Conservation (phyloP, 78 protist genomes). For the Pelomyxa schiedti region DNA sequence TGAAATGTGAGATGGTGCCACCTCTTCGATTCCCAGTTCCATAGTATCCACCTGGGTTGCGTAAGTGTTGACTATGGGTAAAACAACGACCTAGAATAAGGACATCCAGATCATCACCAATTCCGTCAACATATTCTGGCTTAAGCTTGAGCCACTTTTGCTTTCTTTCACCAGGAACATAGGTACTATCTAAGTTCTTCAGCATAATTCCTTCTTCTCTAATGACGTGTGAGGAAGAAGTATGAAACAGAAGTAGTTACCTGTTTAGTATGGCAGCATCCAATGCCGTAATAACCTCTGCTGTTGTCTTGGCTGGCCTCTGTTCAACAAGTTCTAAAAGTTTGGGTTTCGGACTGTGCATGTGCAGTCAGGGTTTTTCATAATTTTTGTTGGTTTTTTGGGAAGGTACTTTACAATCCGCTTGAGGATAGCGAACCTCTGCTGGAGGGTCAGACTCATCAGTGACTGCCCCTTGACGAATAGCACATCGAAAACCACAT, state of each 20-base stretch:
- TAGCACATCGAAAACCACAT: constrained; percentile 65
- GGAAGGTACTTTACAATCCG: constrained; percentile 7
- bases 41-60: too few species aligned
- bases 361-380: background rate
- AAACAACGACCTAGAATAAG: constrained; percentile 73
- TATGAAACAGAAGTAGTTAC: background rate
- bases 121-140: constrained; percentile 70
- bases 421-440: constrained; percentile 18
- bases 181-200: constrained; percentile 29
- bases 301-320: background rate
- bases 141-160: constrained; percentile 73
- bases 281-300: constrained; percentile 18
- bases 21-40: constrained; percentile 60
- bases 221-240: background rate
- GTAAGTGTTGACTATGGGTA: too few species aligned
- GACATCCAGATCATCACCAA: constrained; percentile 65
- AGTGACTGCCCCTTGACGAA: constrained; percentile 46
- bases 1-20: constrained; percentile 63
- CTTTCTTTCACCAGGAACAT: constrained; percentile 50
- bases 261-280: constrained; percentile 26
- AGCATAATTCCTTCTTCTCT: constrained; percentile 75
- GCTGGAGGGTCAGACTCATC: constrained; percentile 16
- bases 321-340: constrained; percentile 44
- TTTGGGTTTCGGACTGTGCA: background rate
- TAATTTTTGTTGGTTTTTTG: background rate